Evolutionary conservation across 1,284 basidiomycete species (phyloP), one percentile per base, ranked within the genome.

Genomic region (Somion occarium): DNA sequence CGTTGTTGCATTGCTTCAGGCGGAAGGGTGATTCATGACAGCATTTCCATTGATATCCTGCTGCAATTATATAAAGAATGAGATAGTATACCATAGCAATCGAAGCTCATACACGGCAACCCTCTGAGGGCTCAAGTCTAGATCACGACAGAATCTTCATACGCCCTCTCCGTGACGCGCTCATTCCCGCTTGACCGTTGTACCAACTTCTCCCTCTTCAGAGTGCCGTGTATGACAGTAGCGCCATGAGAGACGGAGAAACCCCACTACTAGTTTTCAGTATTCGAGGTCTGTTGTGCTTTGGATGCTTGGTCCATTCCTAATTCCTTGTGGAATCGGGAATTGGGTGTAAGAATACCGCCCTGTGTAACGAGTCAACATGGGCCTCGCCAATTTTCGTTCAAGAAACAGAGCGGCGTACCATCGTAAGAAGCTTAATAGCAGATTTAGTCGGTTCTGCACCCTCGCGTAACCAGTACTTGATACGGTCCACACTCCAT

Each of bases 401-500:
- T 7, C 30, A 34, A 15, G 25, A 42, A 3, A 39, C 25, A 20
- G 24, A 47, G 18, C 27, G 2, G 79, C 91, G 63, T 64, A 94
- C 94, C 74, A 84, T 73, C 65, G 91, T 85, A 59, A 98, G 70
- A 54, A 98, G 62, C 61, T 79, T 85, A 25, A 88, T 82, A 2
- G 91, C 91, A 4, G 85, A 78, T 59, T 83, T 84, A 44, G 84
- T 89, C 0, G 95, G 95, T 59, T 83, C 72, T 27, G 95, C 95
- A 2, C 93, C 95, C 22, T 89, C 81, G 26, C 75, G 55, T 25
- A 98, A 70, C 95, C 95, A 98, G 66, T 93, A 93, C 53, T 77
- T 79, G 69, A 98, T 93, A 65, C 95, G 82, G 56, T 91, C 83
- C 41, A 88, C 85, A 69, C 93, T 92, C 93, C 93, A 97, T 64